A percentile compares a stretch with the other conserved stretches of the same genome.
These are phyloP conservation scores for Irineochytrium annulatum DNA, from an alignment of 192 early-diverging fungal genomes.

Conservation along the genomic window DNA sequence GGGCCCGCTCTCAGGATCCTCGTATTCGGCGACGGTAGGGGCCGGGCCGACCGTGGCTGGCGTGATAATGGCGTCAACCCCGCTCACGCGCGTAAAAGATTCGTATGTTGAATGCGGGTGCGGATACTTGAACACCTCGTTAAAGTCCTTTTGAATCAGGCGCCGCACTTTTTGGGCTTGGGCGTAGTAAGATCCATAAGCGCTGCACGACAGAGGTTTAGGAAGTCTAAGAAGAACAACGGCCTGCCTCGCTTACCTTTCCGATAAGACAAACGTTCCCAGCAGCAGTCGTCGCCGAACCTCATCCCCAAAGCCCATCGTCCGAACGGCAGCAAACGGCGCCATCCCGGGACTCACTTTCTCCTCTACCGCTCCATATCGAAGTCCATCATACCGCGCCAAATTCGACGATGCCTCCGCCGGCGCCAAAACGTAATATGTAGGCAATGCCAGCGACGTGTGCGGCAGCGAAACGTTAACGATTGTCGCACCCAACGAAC, in stretches of 20 bases:
- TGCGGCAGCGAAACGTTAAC: slow-evolving; percentile 67
- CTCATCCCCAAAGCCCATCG: slow-evolving; percentile 71
- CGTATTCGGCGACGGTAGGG: slow-evolving; percentile 41
- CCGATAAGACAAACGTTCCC: slow-evolving; percentile 81
- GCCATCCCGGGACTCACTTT: background rate
- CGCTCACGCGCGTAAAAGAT: background rate
- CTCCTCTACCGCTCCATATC: slow-evolving; percentile 58
- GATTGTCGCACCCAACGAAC: slow-evolving; percentile 60
- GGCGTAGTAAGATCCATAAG: slow-evolving; percentile 67
- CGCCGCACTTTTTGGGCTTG: slow-evolving; percentile 81
- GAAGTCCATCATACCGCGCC: slow-evolving; percentile 79
- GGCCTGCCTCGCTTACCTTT: no score
- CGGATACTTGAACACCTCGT: slow-evolving; percentile 60
- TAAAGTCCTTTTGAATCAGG: slow-evolving; percentile 73
- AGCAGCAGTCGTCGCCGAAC: slow-evolving; percentile 80
- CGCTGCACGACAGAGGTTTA: slow-evolving; percentile 11
- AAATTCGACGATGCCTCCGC: slow-evolving; percentile 92
- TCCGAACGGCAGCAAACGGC: slow-evolving; percentile 49
- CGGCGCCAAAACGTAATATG: slow-evolving; percentile 83
- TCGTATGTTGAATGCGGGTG: slow-evolving; percentile 47
- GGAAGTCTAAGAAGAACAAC: background rate
- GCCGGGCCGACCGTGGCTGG: slow-evolving; percentile 73
- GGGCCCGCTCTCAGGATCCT: slow-evolving; percentile 40
- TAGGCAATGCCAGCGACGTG: slow-evolving; percentile 66
- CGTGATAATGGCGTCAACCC: slow-evolving; percentile 66